A percentile compares a stretch with the other conserved stretches of the same genome.
These are phyloP conservation scores for Niebla homalea DNA, from an alignment of 495 filamentous ascomycete species.

Conservation along the genomic window DNA sequence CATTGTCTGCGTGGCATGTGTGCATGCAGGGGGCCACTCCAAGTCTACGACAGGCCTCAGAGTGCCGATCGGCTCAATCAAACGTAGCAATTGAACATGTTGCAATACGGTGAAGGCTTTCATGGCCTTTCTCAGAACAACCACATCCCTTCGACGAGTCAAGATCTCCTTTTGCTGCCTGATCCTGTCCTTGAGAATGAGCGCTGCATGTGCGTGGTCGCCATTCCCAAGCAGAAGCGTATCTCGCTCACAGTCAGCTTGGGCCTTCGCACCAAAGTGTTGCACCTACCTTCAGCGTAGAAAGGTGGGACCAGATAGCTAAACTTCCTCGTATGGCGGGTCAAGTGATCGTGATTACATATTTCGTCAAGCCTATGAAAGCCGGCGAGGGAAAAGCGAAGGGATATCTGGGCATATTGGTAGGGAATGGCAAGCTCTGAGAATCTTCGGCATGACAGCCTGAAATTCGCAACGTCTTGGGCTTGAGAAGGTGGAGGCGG, in stretches of 20 bases:
- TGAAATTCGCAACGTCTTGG: conserved; percentile 34
- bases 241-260: conserved; percentile 5
- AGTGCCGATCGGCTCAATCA: conserved; percentile 41
- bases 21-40: conserved; percentile 52
- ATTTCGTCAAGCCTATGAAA: conserved; percentile 43
- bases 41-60: conserved; percentile 48
- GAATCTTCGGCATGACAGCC: conserved; percentile 50
- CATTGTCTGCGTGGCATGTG: conserved; percentile 45
- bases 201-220: not conserved
- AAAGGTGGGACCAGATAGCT: conserved; percentile 62
- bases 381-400: conserved; percentile 46
- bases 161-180: conserved; percentile 32
- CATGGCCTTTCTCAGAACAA: conserved; percentile 42
- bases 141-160: conserved; percentile 24
- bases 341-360: conserved; percentile 34
- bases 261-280: not conserved
- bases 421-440: conserved; percentile 45
- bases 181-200: conserved; percentile 26
- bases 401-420: conserved; percentile 44
- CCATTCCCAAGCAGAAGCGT: not conserved
- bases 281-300: conserved; percentile 36
- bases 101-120: conserved; percentile 45
- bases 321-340: conserved; percentile 50
- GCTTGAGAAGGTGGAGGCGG: conserved; percentile 29
- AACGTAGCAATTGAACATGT: conserved; percentile 50